Evolutionary conservation across 2,329 filamentous ascomycete species (phyloP).

Genomic region (Fusarium concolor): DNA sequence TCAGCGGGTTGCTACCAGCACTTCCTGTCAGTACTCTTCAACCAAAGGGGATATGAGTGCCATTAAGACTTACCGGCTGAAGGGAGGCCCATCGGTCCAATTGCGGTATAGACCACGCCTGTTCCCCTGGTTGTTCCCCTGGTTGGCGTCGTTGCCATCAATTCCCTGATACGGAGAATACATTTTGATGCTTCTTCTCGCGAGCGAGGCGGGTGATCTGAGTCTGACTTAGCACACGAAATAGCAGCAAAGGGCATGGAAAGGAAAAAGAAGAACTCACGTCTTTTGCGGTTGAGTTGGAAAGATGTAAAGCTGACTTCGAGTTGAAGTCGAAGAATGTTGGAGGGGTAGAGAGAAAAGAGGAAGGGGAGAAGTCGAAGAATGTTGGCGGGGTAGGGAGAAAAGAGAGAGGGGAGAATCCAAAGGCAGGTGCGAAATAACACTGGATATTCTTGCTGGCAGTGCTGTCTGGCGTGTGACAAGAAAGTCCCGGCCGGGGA

Average conservation of each 20-base stretch:
- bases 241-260: fast-evolving
- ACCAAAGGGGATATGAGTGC: neutral
- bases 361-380: neutral
- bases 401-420: neutral
- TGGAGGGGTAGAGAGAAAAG: too few species aligned
- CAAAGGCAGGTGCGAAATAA: neutral
- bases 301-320: neutral
- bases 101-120: too few species aligned
- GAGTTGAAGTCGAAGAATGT: too few species aligned
- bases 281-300: neutral
- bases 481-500: neutral
- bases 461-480: neutral
- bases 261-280: neutral
- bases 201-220: neutral
- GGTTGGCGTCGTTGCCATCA: too few species aligned
- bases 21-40: neutral
- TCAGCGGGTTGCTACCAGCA: neutral
- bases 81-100: too few species aligned
- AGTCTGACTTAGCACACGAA: neutral
- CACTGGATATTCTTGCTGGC: neutral
- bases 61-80: neutral
- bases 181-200: neutral
- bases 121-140: too few species aligned
- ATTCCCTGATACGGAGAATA: neutral
- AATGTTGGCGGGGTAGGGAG: neutral